Conservation (phyloP, 148 eudicot genomes). For the Pouteria glomerata region DNA sequence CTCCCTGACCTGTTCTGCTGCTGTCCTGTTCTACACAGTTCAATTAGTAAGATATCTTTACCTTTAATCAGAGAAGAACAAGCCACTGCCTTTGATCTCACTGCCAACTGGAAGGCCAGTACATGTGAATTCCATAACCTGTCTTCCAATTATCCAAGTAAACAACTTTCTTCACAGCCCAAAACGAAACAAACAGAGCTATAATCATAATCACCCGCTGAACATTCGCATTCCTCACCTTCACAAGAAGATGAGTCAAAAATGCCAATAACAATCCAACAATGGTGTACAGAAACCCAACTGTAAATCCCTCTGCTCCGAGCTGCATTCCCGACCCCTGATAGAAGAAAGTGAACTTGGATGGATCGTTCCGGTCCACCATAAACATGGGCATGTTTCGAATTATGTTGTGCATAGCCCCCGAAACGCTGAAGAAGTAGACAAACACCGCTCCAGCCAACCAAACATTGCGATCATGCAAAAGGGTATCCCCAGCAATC, state of each 20-base stretch:
- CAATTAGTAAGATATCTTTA: conserved; percentile 10
- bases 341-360: conserved; percentile 63
- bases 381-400: conserved; percentile 88
- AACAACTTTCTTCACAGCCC: conserved; percentile 82
- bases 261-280: conserved; percentile 79
- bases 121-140: conserved; percentile 81
- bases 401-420: conserved; percentile 83
- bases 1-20: neutral
- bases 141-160: conserved; percentile 97
- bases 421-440: conserved; percentile 91
- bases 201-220: conserved; percentile 65
- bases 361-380: conserved; percentile 61
- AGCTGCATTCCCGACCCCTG: conserved; percentile 94
- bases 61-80: conserved; percentile 5
- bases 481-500: conserved; percentile 52
- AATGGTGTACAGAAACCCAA: conserved; percentile 73
- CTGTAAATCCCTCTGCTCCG: conserved; percentile 88
- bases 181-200: conserved; percentile 64
- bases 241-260: conserved; percentile 63
- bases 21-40: neutral
- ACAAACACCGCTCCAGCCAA: conserved; percentile 57
- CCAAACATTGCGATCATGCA: conserved; percentile 64
- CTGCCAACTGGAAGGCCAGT: conserved; percentile 87
- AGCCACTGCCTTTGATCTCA: conserved; percentile 16
- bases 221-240: conserved; percentile 37